Base-by-base conservation (phyloP, 768 basidiomycete genomes). In the Phlegmacium glaucopus region DNA sequence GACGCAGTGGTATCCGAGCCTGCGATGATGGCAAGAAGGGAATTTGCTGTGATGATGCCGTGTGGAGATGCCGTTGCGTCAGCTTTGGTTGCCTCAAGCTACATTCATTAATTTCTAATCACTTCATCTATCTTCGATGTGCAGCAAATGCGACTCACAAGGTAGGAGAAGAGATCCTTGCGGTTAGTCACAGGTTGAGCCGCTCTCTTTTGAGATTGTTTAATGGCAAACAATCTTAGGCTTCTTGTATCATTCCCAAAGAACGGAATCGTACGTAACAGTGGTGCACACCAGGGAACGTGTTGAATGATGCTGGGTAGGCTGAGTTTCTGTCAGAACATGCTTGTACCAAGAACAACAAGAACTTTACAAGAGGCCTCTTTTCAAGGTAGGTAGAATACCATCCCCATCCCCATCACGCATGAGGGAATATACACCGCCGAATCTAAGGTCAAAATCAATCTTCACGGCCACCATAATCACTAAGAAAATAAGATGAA, bases 1-100 rank as follows among this genome's bases (percentile, higher is more conserved):
- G 58, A 49, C 1, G 66, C 51, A 1, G 61, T 61, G 1, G 68
- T 69, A 45, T 67, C 66, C 5, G 67, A 63, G 7, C 64, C 67
- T 16, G 67, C 67, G 2, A 69, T 55, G 29, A 69, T 65, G 2
- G 64, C 55, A 6, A 66, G 53, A 10, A 54, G 50, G 9, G 60
- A 43, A 26, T 65, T 60, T 4, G 52, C 53, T 1, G 62, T 44
- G 12, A 62, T 50, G 27, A 51, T 45, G 6, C 43, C 43, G 6
- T 54, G 6, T 30, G 36, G 39, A 30, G 47, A 48, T 38, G 56
- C 25, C 37, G 26, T 52, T 22, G 54, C 42, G 16, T 45, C 47
- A 16, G 42, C 30, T 27, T 58, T 57, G 2, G 53, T 49, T 22
- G 46, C 52, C 39, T 58, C 53, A 18, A 55, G 47, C 53, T 50